Evolutionary conservation across 164 flowering plant genomes (phyloP).

Genomic region (Umbellularia californica): DNA sequence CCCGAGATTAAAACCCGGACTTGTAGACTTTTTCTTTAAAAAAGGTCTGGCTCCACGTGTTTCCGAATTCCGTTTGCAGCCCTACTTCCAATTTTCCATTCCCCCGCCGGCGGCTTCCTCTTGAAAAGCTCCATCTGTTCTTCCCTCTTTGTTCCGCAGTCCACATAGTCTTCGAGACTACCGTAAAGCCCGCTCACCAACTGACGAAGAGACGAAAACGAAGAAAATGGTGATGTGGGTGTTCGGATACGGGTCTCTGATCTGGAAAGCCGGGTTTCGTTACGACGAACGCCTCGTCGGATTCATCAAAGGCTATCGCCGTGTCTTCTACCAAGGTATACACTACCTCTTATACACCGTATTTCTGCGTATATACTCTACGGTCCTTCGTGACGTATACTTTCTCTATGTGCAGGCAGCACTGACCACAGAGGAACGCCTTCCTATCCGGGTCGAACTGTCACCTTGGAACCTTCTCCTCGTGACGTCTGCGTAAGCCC

Average conservation of each 20-base stretch:
- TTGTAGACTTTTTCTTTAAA: no score
- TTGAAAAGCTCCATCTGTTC: no score
- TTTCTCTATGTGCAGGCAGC: conserved; percentile 48
- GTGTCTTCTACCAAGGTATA: conserved; percentile 84
- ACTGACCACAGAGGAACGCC: conserved; percentile 97
- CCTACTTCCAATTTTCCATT: no score
- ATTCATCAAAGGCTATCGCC: conserved; percentile 87
- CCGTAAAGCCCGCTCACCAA: background rate
- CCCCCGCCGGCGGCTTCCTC: no score
- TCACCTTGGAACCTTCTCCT: conserved; percentile 69
- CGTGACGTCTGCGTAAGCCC: conserved; percentile 76
- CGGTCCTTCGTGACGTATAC: background rate
- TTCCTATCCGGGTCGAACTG: conserved; percentile 89
- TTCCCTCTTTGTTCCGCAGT: no score
- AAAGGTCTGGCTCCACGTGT: no score
- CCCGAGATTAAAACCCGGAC: no score
- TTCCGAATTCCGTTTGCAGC: no score
- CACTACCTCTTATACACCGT: conserved; percentile 4
- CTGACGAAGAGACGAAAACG: background rate
- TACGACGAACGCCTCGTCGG: conserved; percentile 77
- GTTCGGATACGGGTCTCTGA: conserved; percentile 92
- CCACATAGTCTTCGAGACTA: no score
- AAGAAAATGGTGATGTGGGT: conserved; percentile 79
- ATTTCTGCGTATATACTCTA: conserved; percentile 3
- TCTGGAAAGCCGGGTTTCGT: conserved; percentile 86